Conservation (phyloP, 73 alveolate species). For the Tetrahymena thermophila region DNA sequence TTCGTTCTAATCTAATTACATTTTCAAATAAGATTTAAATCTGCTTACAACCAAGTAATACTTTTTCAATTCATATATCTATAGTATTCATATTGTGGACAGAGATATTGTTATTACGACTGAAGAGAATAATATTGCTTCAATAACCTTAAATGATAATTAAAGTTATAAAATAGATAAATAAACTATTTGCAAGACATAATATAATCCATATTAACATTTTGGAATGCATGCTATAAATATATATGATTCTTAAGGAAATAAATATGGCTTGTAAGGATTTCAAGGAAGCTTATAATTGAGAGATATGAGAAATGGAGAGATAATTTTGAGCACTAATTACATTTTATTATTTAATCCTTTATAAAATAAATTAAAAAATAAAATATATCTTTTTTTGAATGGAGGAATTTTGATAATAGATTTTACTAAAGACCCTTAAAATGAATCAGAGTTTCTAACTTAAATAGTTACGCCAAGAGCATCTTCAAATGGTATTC, state of each 20-base stretch:
- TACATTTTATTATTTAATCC: not conserved
- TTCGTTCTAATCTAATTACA: too few relatives aligned
- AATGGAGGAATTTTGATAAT: not conserved
- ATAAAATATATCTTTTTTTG: too few relatives aligned
- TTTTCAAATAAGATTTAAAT: not conserved
- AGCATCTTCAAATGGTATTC: not conserved
- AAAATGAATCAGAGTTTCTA: not conserved
- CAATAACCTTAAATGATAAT: not conserved
- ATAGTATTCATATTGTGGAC: not conserved
- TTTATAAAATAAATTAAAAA: too few relatives aligned
- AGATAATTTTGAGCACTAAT: too few relatives aligned
- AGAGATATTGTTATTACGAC: too few relatives aligned
- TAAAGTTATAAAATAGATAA: too few relatives aligned
- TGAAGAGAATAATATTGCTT: not conserved
- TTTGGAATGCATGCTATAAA: not conserved
- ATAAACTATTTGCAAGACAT: not conserved
- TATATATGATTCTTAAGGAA: not conserved
- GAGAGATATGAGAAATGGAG: not conserved
- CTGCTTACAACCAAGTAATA: not conserved
- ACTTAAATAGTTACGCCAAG: not conserved
- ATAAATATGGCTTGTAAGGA: not conserved
- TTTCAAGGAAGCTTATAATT: not conserved
- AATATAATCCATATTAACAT: not conserved
- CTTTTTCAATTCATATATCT: not conserved
- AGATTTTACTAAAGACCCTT: not conserved